Evolutionary conservation across 495 filamentous ascomycete species (phyloP).

Genomic region (Aspergillus baeticus): DNA sequence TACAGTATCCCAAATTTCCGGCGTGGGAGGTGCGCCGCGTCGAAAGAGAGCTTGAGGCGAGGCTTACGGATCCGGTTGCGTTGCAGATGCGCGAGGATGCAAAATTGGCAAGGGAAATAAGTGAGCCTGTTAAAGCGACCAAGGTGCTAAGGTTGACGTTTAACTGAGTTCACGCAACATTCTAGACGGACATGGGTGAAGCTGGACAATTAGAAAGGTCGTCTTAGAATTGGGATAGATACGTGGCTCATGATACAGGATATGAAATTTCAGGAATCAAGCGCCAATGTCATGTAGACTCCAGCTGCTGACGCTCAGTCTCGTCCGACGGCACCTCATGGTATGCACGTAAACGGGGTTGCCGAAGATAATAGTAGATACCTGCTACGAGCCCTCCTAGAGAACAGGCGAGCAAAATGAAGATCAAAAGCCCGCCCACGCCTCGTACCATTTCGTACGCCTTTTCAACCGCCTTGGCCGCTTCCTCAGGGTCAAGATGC

Average conservation of each 20-base stretch:
- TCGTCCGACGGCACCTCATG: conserved; percentile 36
- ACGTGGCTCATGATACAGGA: conserved; percentile 14
- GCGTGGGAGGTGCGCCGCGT: conserved; percentile 5
- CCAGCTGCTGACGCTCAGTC: conserved; percentile 29
- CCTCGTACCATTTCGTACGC: conserved; percentile 38
- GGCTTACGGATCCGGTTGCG: conserved; percentile 17
- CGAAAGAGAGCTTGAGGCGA: conserved; percentile 16
- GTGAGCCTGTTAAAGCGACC: conserved; percentile 8
- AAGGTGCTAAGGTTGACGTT: conserved; percentile 14
- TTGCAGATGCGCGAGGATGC: conserved; percentile 20
- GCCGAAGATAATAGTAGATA: conserved; percentile 22
- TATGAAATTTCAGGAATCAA: neutral
- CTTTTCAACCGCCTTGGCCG: conserved; percentile 31
- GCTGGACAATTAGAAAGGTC: neutral
- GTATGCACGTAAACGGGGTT: conserved; percentile 31
- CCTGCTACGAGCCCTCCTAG: conserved; percentile 29
- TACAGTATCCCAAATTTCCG: neutral
- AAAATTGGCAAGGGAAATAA: conserved; percentile 14
- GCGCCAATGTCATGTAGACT: neutral
- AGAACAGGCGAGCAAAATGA: conserved; percentile 28
- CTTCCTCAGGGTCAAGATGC: conserved; percentile 27
- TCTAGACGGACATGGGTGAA: neutral
- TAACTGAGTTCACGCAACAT: neutral
- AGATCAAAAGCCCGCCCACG: conserved; percentile 33
- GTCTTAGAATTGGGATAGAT: conserved; percentile 3